phyloP scores from a whole-genome alignment of 352 stramenopile genomes.

The Phytophthora podocarpi region DNA sequence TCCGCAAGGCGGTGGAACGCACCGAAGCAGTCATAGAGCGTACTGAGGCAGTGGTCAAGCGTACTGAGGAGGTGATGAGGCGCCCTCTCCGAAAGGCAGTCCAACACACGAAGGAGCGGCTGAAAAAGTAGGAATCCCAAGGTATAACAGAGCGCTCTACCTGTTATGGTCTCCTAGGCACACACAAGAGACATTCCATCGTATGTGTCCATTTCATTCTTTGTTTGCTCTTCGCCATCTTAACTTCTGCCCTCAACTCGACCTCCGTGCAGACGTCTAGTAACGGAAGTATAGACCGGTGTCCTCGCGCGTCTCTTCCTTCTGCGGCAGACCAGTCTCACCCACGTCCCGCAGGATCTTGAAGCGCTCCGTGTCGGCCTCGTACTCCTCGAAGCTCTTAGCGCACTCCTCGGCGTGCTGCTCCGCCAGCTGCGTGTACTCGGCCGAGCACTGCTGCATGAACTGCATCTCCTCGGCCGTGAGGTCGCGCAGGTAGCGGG shows the following conservation, averaged over 20 bases:
- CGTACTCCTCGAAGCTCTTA: conserved; percentile 87
- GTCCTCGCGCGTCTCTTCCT: conserved; percentile 72
- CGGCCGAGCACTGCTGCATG: conserved; percentile 88
- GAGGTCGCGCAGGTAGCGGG: conserved; percentile 85
- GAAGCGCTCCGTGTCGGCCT: conserved; percentile 73
- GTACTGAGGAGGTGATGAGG: conserved; percentile 33
- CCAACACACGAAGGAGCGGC: conserved; percentile 32
- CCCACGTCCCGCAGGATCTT: conserved; percentile 84
- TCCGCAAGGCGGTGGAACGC: conserved; percentile 36
- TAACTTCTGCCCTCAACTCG: conserved; percentile 29
- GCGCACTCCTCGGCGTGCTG: conserved; percentile 74
- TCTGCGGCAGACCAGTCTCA: conserved; percentile 78
- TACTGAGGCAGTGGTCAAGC: conserved; percentile 35
- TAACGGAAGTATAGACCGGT: conserved; percentile 90
- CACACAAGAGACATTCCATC: conserved; percentile 12
- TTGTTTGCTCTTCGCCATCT: conserved; percentile 28
- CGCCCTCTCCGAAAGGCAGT: conserved; percentile 25
- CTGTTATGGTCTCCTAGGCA: too few relatives aligned
- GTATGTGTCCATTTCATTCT: conserved; percentile 44
- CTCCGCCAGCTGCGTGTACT: conserved; percentile 83
- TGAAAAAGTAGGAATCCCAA: conserved; percentile 27
- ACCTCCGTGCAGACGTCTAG: conserved; percentile 51
- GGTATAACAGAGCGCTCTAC: background rate
- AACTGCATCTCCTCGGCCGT: conserved; percentile 88
- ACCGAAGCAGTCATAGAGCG: conserved; percentile 36